Evolutionary conservation across 148 eudicot genomes (phyloP).

Genomic region (Polygonum maritimum): DNA sequence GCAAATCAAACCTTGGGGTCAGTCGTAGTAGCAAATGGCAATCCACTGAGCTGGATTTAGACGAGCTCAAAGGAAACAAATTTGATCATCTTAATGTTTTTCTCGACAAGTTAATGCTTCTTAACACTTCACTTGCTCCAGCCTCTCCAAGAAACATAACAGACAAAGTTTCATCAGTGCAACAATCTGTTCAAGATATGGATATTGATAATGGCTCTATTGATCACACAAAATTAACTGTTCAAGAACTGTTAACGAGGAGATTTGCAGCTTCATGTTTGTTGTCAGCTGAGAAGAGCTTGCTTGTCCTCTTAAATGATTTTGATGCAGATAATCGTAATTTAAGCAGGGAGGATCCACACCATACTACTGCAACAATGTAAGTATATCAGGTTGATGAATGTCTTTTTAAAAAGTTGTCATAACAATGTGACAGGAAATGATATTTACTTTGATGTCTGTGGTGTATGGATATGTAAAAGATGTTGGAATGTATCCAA

Average conservation of each 20-base stretch:
- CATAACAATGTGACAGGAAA: not conserved
- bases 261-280: conserved; percentile 30
- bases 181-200: conserved; percentile 13
- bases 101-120: conserved; percentile 30
- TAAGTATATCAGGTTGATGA: conserved; percentile 18
- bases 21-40: conserved; percentile 75
- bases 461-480: not conserved
- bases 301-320: conserved; percentile 24
- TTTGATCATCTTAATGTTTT: conserved; percentile 22
- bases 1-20: conserved; percentile 91
- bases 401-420: not conserved
- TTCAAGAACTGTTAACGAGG: conserved; percentile 30
- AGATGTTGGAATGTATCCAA: not conserved
- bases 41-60: conserved; percentile 61
- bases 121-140: conserved; percentile 11
- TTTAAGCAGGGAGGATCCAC: conserved; percentile 10
- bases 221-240: conserved; percentile 20
- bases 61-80: conserved; percentile 18
- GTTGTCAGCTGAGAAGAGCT: conserved; percentile 26
- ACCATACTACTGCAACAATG: conserved; percentile 17
- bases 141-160: not conserved
- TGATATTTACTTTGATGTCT: not conserved
- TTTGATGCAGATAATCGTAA: conserved; percentile 9
- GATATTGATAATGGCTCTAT: conserved; percentile 12
- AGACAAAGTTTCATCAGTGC: conserved; percentile 10